These are phyloP conservation scores for Trichophyton mentagrophytes DNA, from an alignment of 2,329 filamentous ascomycete species.

Conservation along the genomic window DNA sequence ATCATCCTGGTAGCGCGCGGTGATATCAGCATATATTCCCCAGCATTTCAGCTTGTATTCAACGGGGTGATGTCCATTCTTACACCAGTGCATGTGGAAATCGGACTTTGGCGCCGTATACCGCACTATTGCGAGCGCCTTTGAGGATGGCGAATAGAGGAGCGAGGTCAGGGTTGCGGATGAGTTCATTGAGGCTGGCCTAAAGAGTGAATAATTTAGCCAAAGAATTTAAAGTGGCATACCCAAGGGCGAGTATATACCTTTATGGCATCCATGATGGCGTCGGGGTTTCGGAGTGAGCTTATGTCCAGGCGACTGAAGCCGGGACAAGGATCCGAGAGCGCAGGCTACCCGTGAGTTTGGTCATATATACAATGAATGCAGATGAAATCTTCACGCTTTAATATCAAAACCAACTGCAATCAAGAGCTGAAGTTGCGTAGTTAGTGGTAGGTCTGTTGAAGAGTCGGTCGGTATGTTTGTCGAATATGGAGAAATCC, in stretches of 20 bases:
- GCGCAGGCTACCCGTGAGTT: neutral
- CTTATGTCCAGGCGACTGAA: neutral
- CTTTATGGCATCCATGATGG: conserved; percentile 1
- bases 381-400: neutral
- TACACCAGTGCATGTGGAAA: conserved; percentile 93
- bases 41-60: neutral
- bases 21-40: conserved; percentile 13
- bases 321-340: neutral
- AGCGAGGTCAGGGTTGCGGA: conserved; percentile 74
- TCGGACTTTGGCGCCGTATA: conserved; percentile 94
- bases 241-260: neutral
- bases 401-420: neutral
- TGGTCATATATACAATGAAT: neutral
- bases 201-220: conserved; percentile 23
- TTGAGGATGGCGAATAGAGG: conserved; percentile 77
- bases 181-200: conserved; percentile 59
- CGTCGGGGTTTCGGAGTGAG: neutral
- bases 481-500: neutral
- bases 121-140: conserved; percentile 87
- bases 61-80: conserved; percentile 12
- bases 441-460: neutral
- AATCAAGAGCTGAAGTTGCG: neutral
- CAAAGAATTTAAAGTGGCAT: neutral
- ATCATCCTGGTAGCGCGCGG: conserved; percentile 56
- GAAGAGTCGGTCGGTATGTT: neutral